phyloP scores from a whole-genome alignment of 768 basidiomycete species.

The Dendrothele bispora region DNA sequence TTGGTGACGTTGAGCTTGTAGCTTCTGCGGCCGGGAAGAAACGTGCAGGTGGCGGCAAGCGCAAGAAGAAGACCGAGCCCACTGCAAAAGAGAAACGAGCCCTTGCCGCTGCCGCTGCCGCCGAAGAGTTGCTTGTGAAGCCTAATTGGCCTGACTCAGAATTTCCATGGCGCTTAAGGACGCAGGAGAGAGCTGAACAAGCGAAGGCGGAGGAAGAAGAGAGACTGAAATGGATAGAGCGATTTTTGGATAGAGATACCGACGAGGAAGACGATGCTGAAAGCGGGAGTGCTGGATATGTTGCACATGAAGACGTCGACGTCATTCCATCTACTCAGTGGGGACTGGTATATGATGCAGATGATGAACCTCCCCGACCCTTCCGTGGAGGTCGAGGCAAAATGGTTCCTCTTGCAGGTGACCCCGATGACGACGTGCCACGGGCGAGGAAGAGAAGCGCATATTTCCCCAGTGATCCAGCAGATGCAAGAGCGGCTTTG shows the following conservation, averaged over 20 bases:
- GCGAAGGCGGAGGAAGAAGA: slow-evolving; percentile 58
- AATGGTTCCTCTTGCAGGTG: slow-evolving; percentile 52
- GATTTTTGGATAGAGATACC: slow-evolving; percentile 72
- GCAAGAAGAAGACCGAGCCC: slow-evolving; percentile 52
- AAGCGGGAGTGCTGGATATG: slow-evolving; percentile 12
- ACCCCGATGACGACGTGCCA: slow-evolving; percentile 30
- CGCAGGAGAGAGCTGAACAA: slow-evolving; percentile 52
- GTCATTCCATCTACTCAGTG: slow-evolving; percentile 27
- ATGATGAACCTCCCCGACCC: slow-evolving; percentile 26
- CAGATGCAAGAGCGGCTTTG: slow-evolving; percentile 73
- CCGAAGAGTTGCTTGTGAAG: slow-evolving; percentile 38
- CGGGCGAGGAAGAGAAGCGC: slow-evolving; percentile 27
- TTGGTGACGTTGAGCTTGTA: slow-evolving; percentile 20
- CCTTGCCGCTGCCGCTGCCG: slow-evolving; percentile 16
- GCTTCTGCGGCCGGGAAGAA: slow-evolving; percentile 33
- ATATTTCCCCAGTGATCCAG: slow-evolving; percentile 64
- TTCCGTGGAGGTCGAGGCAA: slow-evolving; percentile 54
- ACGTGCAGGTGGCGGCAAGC: slow-evolving; percentile 32
- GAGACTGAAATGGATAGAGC: slow-evolving; percentile 63
- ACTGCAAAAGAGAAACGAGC: slow-evolving; percentile 34
- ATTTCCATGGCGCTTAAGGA: slow-evolving; percentile 75
- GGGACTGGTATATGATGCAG: slow-evolving; percentile 28
- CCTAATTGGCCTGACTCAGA: slow-evolving; percentile 80
- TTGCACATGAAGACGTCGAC: slow-evolving; percentile 27
- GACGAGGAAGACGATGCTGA: slow-evolving; percentile 55